Conservation (phyloP, 169 alveolate genomes). For the Condylostoma magnum region DNA sequence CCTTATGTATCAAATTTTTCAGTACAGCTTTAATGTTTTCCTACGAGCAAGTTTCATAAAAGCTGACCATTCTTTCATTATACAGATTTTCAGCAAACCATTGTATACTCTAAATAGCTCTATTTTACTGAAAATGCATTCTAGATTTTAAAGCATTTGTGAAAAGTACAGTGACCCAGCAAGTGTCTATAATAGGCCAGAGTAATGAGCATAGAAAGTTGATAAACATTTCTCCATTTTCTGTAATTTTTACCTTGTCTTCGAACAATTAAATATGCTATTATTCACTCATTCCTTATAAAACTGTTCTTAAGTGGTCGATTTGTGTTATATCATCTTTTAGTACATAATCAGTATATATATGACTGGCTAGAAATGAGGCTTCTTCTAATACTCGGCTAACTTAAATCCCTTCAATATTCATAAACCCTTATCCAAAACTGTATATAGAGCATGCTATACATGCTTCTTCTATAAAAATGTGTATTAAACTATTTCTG, state of each 20-base stretch:
- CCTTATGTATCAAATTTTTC: slow-evolving; percentile 32
- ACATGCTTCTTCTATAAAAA: slow-evolving; percentile 59
- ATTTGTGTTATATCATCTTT: slow-evolving; percentile 24
- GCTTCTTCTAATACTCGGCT: slow-evolving; percentile 55
- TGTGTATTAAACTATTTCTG: slow-evolving; percentile 56
- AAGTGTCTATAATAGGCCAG: slow-evolving; percentile 73
- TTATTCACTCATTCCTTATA: slow-evolving; percentile 36
- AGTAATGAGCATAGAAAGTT: slow-evolving; percentile 47
- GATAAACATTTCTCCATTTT: slow-evolving; percentile 36
- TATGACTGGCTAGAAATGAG: slow-evolving; percentile 40
- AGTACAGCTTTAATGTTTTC: slow-evolving; percentile 72
- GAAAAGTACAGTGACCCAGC: slow-evolving; percentile 48
- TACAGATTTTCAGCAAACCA: slow-evolving; percentile 66
- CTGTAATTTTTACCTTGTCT: slow-evolving; percentile 13
- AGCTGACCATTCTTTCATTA: slow-evolving; percentile 51
- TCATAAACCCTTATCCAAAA: slow-evolving; percentile 54
- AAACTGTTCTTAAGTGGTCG: slow-evolving; percentile 33
- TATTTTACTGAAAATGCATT: not conserved
- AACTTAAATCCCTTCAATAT: slow-evolving; percentile 50
- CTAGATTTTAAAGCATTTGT: slow-evolving; percentile 1
- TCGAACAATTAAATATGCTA: slow-evolving; percentile 33
- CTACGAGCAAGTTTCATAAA: slow-evolving; percentile 60
- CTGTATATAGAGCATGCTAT: slow-evolving; percentile 57
- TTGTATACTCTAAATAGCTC: slow-evolving; percentile 38
- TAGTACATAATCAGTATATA: slow-evolving; percentile 59